These are phyloP conservation scores for Yamagishiella unicocca DNA, from an alignment of 139 green algal species.

Conservation along the genomic window DNA sequence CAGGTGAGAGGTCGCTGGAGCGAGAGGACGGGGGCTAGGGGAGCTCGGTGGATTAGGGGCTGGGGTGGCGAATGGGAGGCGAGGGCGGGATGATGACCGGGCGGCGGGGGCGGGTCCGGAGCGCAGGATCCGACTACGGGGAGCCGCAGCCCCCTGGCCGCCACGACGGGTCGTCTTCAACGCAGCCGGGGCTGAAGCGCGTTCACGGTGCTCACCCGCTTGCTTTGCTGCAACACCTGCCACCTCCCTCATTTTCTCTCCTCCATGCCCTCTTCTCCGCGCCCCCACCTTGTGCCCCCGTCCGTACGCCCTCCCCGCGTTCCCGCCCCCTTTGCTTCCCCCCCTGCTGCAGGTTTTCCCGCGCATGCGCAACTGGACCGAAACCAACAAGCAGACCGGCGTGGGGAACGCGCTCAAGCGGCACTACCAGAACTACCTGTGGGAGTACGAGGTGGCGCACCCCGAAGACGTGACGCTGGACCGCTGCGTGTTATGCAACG, in stretches of 20 bases:
- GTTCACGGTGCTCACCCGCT: too few species aligned
- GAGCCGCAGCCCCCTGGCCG: too few species aligned
- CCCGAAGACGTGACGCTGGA: conserved; percentile 71
- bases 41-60: neutral
- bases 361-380: conserved; percentile 82
- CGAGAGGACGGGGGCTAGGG: neutral
- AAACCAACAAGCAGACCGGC: conserved; percentile 81
- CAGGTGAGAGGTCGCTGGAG: conserved; percentile 16
- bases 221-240: too few species aligned
- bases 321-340: neutral
- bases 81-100: too few species aligned
- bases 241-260: too few species aligned
- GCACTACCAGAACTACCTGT: conserved; percentile 85
- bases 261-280: too few species aligned
- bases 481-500: conserved; percentile 69
- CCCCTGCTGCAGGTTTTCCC: conserved; percentile 72
- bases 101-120: too few species aligned
- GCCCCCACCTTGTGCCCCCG: too few species aligned
- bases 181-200: too few species aligned
- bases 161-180: too few species aligned
- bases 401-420: conserved; percentile 91
- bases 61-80: too few species aligned
- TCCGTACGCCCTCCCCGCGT: neutral
- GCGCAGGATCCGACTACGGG: too few species aligned
- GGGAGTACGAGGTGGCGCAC: conserved; percentile 86